Percentiles rank a stretch among this genome's conserved stretches.
Evolutionary conservation across 1,284 basidiomycete species (phyloP).

Genomic region (Phlebopus sp.): DNA sequence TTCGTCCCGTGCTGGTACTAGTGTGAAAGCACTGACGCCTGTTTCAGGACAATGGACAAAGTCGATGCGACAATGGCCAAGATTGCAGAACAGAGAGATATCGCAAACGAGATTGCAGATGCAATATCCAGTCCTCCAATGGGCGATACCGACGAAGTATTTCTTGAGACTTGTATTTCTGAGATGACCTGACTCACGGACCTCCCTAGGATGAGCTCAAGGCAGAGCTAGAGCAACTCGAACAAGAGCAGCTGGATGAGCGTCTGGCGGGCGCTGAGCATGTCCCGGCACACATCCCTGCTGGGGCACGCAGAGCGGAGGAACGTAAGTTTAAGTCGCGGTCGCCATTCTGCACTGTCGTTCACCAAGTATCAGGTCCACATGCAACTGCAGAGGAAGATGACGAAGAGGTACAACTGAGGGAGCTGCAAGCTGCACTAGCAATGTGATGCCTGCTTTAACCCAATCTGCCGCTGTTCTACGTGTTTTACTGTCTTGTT

Average conservation of each 20-base stretch:
- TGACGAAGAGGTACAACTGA: conserved; percentile 92
- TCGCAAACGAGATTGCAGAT: conserved; percentile 96
- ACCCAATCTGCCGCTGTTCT: conserved; percentile 8
- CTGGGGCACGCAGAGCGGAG: conserved; percentile 52
- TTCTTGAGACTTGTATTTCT: conserved; percentile 19
- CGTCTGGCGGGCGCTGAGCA: conserved; percentile 87
- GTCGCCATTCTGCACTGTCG: conserved; percentile 4
- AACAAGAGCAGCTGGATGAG: conserved; percentile 90
- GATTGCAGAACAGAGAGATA: conserved; percentile 90
- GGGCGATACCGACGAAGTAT: conserved; percentile 69
- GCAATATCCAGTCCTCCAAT: conserved; percentile 81
- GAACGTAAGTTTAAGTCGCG: conserved; percentile 48
- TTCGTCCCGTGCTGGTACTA: conserved; percentile 43
- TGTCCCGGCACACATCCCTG: conserved; percentile 85
- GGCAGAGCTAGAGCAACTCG: conserved; percentile 84
- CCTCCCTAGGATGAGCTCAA: conserved; percentile 72
- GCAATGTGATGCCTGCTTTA: conserved; percentile 61
- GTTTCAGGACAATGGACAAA: conserved; percentile 78
- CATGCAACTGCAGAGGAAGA: conserved; percentile 63
- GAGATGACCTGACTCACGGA: conserved; percentile 7
- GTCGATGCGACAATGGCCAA: conserved; percentile 91
- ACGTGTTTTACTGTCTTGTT: conserved; percentile 17
- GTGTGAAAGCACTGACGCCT: conserved; percentile 7
- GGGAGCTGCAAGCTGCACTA: conserved; percentile 87
- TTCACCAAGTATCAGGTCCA: conserved; percentile 13